Evolutionary conservation across 768 basidiomycete species (phyloP).

Genomic region (Podaxis sp.): DNA sequence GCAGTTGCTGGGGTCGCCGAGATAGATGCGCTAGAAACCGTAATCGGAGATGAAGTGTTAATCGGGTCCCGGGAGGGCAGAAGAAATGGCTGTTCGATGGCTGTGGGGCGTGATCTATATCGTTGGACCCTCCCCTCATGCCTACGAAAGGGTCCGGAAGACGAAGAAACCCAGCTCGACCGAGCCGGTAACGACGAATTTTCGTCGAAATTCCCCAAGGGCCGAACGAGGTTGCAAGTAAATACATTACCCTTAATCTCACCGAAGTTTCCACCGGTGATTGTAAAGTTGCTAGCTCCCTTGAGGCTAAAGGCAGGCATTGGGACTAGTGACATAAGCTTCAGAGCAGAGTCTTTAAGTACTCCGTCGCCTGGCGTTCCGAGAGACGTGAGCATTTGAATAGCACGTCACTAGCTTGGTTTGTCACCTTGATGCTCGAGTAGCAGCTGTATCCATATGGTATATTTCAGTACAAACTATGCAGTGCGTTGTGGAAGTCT

Average conservation of each 20-base stretch:
- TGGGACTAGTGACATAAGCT: neutral
- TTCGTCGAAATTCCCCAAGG: neutral
- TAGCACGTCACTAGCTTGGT: too few species aligned
- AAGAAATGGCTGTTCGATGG: neutral
- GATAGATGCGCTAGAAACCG: neutral
- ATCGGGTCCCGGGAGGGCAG: neutral
- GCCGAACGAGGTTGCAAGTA: neutral
- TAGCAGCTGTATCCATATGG: too few species aligned
- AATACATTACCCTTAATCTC: neutral
- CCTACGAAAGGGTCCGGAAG: neutral
- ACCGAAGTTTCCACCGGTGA: neutral
- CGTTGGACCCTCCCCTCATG: neutral
- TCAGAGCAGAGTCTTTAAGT: too few species aligned
- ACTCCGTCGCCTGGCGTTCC: too few species aligned
- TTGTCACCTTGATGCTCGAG: too few species aligned
- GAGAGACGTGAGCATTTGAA: too few species aligned
- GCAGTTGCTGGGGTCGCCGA: neutral
- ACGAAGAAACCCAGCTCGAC: neutral
- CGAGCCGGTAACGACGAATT: neutral
- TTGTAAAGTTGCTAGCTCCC: neutral
- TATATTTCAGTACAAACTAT: too few species aligned
- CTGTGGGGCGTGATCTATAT: neutral
- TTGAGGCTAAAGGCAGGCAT: neutral
- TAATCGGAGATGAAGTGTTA: neutral
- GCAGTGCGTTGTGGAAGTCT: too few species aligned